Evolutionary conservation across 2,329 filamentous ascomycete genomes (phyloP), one percentile per base, ranked within the genome.

Genomic region (Stagonosporopsis vannaccii): DNA sequence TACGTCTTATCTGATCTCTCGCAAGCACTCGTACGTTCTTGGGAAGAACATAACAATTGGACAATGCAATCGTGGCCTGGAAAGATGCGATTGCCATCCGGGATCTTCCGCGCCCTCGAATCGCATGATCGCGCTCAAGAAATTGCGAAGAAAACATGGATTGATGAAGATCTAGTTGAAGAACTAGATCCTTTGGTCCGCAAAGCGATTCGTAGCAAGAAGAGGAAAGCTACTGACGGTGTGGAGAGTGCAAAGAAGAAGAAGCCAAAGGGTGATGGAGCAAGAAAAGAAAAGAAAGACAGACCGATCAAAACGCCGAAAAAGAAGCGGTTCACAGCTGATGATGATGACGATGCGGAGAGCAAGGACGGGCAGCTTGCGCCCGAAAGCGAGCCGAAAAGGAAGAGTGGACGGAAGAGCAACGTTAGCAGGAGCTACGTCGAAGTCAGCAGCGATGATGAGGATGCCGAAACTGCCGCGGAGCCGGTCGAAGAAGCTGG

Each of bases 1-100:
- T 96, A 97, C 72, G 87, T 93, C 6, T 78, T 99, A 33, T 93
- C 91, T 47, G 95, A 99, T 75, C 84, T 99, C 9, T 87, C 93
- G 0, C 91, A 95, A 75, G 85, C 88, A 3, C 84, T 94, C 12
- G 89, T 97, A 56, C 86, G 91, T 43, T 88, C 89, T 64, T 99
- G 90, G 82, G 91, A 95, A 73, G 92, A 97, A 60, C 85, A 88
- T 65, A 91, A 90, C 71, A 89, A 88, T 37, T 97, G 94, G 89
- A 88, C 85, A 37, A 89, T 98, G 71, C 90, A 95, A 70, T 89
- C 90, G 1, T 96, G 89, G 75, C 86, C 92, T 0, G 87, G 85
- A 39, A 96, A 96, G 76, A 84, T 95, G 56, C 88, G 90, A 15
- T 79, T 98, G 56, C 93, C 95, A 0, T 84, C 86, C 25, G 90